Evolutionary conservation across 164 flowering plant genomes (phyloP), one percentile per base, ranked within the genome.

Genomic region (Vitis rupestris): DNA sequence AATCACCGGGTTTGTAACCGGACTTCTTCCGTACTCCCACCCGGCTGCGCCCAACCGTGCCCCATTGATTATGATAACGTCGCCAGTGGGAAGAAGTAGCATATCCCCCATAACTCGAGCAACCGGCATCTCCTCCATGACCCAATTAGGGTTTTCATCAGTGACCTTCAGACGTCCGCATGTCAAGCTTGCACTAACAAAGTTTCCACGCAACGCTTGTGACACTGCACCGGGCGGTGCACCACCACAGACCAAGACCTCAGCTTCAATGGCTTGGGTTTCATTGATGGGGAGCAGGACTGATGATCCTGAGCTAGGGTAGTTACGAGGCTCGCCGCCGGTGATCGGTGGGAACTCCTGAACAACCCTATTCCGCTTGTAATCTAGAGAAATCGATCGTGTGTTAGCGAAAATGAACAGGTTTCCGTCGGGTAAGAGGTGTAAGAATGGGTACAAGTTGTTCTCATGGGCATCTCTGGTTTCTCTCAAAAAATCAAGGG

Each of bases 41-140:
- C 91, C 91, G 5, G 91, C 89, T 0, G 86, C 75, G 11, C 93
- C 93, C 0, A 10, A 48, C 1, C 48, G 78, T 0, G 84, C 88
- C 0, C 91, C 93, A 69, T 89, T 87, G 61, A 87, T 74, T 9
- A 89, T 84, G 15, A 85, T 29, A 6, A 87, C 65, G 37, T 89
- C 82, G 0, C 85, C 90, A 9, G 70, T 80, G 0, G 93, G 91
- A 3, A 89, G 82, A n/a, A 89, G 57, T 1, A 88, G 14, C 93
- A 89, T 89, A 66, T 87, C 91, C 1, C 88, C 81, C 91, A 89
- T 89, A 4, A 84, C 87, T 7, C 93, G 74, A 6, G 81, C 70
- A 31, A 77, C 27, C 1, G 91, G 91, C 91, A 89, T 85, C 2
- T 63, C 66, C 60, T 87, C 88, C 90, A 89, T 82, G 4, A 50